phyloP scores from a whole-genome alignment of 805 yeast genomes.

The Ogataea pini region DNA sequence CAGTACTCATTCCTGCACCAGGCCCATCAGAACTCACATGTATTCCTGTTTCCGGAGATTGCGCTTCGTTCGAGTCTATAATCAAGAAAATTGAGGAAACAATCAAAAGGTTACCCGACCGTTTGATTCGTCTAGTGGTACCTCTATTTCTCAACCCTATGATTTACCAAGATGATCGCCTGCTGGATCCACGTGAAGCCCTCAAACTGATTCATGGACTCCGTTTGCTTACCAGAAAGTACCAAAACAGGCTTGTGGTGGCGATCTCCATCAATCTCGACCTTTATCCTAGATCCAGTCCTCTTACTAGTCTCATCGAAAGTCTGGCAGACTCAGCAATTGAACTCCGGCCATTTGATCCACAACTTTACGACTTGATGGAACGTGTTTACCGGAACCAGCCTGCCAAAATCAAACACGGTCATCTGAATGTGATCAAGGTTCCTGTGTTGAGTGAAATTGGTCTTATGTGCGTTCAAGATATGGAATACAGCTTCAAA shows the following conservation, averaged over 20 bases:
- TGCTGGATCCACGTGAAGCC: slow-evolving; percentile 42
- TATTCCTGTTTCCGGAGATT: slow-evolving; percentile 40
- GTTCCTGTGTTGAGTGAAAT: slow-evolving; percentile 70
- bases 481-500: slow-evolving; percentile 81
- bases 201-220: slow-evolving; percentile 64
- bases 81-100: slow-evolving; percentile 43
- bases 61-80: slow-evolving; percentile 24
- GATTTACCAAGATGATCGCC: slow-evolving; percentile 51
- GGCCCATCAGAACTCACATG: slow-evolving; percentile 58
- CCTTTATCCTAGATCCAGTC: slow-evolving; percentile 56
- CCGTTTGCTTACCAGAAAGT: slow-evolving; percentile 50
- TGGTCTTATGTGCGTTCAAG: slow-evolving; percentile 76
- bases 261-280: slow-evolving; percentile 65
- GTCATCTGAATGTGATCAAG: slow-evolving; percentile 74
- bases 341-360: slow-evolving; percentile 79
- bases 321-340: slow-evolving; percentile 64
- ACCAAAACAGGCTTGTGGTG: slow-evolving; percentile 41
- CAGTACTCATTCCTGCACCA: slow-evolving; percentile 67
- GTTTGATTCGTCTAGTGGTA: slow-evolving; percentile 62
- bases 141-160: slow-evolving; percentile 85
- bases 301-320: slow-evolving; percentile 55
- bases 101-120: slow-evolving; percentile 44
- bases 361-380: slow-evolving; percentile 63
- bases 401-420: slow-evolving; percentile 81
- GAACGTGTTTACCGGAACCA: slow-evolving; percentile 71